Conservation (phyloP, 306 rosid species). For the Sechiopsis laciniata region DNA sequence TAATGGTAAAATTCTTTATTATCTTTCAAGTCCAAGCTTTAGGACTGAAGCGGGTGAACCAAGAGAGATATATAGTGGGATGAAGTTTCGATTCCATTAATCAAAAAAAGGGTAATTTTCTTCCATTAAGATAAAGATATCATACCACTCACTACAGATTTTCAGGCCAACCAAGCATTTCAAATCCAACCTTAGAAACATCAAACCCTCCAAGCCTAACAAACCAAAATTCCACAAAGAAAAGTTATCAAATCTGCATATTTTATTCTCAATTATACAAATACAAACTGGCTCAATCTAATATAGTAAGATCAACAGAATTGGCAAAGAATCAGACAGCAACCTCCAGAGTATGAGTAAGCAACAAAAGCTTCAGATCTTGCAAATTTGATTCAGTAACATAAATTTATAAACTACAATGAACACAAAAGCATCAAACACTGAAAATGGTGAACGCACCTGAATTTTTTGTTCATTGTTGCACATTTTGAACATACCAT, state of each 20-base stretch:
- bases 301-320: not conserved
- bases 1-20: no score
- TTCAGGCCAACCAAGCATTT: not conserved
- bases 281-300: constrained; percentile 5
- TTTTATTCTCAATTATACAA: constrained; percentile 5
- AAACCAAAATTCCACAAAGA: not conserved
- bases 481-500: constrained; percentile 76
- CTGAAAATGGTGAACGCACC: constrained; percentile 16
- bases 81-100: no score
- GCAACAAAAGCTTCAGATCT: constrained; percentile 10
- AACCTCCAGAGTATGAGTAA: not conserved
- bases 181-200: not conserved
- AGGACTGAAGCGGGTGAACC: no score
- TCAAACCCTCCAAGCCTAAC: not conserved
- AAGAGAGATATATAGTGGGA: no score
- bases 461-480: constrained; percentile 37
- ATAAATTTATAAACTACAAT: constrained; percentile 11
- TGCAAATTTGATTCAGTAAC: constrained; percentile 10
- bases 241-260: not conserved
- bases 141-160: not conserved
- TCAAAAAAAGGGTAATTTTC: not conserved
- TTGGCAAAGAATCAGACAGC: not conserved
- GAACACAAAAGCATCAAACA: constrained; percentile 14
- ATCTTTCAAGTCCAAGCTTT: no score
- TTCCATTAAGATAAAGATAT: not conserved